Evolutionary conservation across 257 asterid species (phyloP), one percentile per base, ranked within the genome.

Genomic region (Handroanthus guayacan): DNA sequence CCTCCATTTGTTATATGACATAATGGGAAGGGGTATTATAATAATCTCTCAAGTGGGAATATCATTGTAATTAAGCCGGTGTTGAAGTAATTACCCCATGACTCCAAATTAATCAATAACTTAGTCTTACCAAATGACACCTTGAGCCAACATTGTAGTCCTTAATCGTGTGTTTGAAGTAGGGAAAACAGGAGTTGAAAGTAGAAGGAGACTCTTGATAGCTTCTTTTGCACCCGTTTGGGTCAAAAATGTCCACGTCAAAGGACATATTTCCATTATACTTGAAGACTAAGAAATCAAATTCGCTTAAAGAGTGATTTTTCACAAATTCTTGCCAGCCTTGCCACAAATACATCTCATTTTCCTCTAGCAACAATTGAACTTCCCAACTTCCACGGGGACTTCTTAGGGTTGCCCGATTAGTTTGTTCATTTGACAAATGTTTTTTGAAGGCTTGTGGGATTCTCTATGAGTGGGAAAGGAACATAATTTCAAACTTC

Each of bases 211-310:
- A 8, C 14, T 51, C 52, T 31, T 41, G 62, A n/a, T 9, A 55
- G 18, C 41, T 72, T 47, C 38, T 73, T 6, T 0, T 3, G 34
- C 43, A 58, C 2, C 78, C 72, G 10, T 64, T 51, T n/a, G 1
- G 25, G 5, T 57, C 78, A 10, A 4, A 69, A 12, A 83, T 72
- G 11, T 10, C 74, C 67, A 83, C 87, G 38, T 83, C 82, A 44
- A 83, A 83, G 1, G 84, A 79, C 71, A 67, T 67, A 36, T 36
- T 36, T 9, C 82, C 84, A 8, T 72, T 83, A 82, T 83, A 79
- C 5, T 55, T 72, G 82, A 83, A 83, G 58, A 75, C 9, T 31
- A 71, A 16, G 2, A 48, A 2, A n/a, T 83, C 87, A 4, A 4
- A 2, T 0, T 6, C 6, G 51, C 76, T 80, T 8, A 83, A 31